A percentile compares a stretch with the other conserved stretches of the same genome.
Conservation (phyloP, 345 rosid species). For the Geranium rotundifolium region DNA sequence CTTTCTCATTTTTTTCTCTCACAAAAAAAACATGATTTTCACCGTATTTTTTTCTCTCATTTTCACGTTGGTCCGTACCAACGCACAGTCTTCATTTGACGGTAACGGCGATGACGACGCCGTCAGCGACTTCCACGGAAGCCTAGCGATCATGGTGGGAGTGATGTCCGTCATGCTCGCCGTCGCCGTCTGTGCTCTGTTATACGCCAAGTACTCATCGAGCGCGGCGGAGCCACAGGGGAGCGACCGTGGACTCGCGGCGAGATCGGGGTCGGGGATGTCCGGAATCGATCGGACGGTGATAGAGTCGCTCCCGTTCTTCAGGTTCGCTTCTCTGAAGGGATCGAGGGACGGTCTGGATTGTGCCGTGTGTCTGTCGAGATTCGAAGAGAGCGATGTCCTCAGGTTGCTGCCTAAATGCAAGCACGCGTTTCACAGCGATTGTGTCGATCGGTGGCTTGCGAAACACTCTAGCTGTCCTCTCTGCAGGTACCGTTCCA, state of each 20-base stretch:
- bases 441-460: constrained; percentile 79
- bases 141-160: constrained; percentile 56
- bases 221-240: too few relatives aligned
- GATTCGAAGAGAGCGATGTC: constrained; percentile 63
- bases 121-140: constrained; percentile 39
- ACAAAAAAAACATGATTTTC: not conserved
- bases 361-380: constrained; percentile 76
- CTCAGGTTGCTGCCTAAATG: constrained; percentile 64
- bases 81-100: constrained; percentile 17
- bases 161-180: constrained; percentile 43
- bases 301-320: constrained; percentile 77
- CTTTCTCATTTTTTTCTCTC: constrained; percentile 6
- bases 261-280: constrained; percentile 30
- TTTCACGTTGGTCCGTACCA: constrained; percentile 3
- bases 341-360: constrained; percentile 77
- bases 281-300: constrained; percentile 64
- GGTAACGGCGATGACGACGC: constrained; percentile 15
- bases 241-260: constrained; percentile 12
- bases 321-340: constrained; percentile 57
- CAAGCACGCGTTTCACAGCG: constrained; percentile 76
- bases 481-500: constrained; percentile 34
- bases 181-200: constrained; percentile 36
- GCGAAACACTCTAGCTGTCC: constrained; percentile 82
- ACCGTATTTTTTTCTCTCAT: constrained; percentile 7
- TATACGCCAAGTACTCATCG: constrained; percentile 29